Base-by-base conservation (phyloP, 164 flowering plant genomes). In the Chimonanthus praecox region DNA sequence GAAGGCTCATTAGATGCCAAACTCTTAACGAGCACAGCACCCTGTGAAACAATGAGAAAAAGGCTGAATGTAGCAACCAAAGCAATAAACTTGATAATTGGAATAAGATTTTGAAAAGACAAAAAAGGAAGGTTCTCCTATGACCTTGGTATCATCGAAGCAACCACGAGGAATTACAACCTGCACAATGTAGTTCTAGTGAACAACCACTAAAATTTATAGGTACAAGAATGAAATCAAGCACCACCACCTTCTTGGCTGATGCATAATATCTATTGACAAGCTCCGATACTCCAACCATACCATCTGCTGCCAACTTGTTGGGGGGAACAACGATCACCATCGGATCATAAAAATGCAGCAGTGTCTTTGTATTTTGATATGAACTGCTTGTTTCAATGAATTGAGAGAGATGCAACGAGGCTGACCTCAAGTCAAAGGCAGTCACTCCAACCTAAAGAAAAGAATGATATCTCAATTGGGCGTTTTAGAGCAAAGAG, bases 141-240 rank as follows among this genome's bases (percentile, higher is more conserved):
- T 13, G 77, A 95, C 99, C 97, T 90, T 93, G 70, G 98, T 96
- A 83, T 96, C 99, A 83, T 96, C 98, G 83, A 96, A 96, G 84
- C 94, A 94, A 76, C 97, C 87, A 68, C 98, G 97, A 54, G 89
- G 83, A 90, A 92, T 82, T 47, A 85, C 80, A 77, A 87, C 92
- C 99, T 95, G 86, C 78, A 80, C 1, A 77, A 68, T 47, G 9
- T 44, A 67, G 61, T 10, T 4, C 10, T 21, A 66, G 54, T 18
- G 9, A n/a, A 16, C 16, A 6, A 18, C 10, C 6, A 20, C 46
- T 44, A 75, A 9, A 71, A 43, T 54, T 5, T 13, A 54, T 6
- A 10, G 60, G 16, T 54, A 54, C 20, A 71, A 65, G n/a, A 20
- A 67, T 46, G 13, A 46, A 43, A 50, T 46, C 33, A 43, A 66